Base-by-base conservation (phyloP, 768 basidiomycete species). In the Dioszegia hungarica region DNA sequence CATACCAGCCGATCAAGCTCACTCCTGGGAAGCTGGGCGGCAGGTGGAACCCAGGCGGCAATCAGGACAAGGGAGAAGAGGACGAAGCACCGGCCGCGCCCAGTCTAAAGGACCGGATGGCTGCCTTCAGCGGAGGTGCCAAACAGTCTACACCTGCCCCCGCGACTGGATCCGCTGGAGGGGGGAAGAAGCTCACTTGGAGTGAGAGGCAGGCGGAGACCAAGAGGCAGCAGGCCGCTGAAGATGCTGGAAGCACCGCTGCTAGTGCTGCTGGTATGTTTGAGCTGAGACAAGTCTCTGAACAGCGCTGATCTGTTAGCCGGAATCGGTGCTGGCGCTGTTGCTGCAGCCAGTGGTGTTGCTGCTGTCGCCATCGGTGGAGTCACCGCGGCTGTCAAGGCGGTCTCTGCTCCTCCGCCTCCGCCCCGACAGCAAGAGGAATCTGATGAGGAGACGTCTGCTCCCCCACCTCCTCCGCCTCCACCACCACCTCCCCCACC, bases 101-200 rank as follows among this genome's bases (percentile, higher is more conserved):
- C 1, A 64, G 66, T 37, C 56, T 70, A 40, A 70, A 68, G 43
- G 64, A 68, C 38, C 46, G 68, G 9, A 70, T 73, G 66, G 68
- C 68, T 5, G 70, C 72, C 14, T 72, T 74, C 56, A 62, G 57
- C 6, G 64, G 74, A n/a, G 73, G 71, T n/a, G 60, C 59, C 1
- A 47, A 44, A 9, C 45, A 54, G 3, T 44, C 60, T 5, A n/a
- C 36, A 17, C 36, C 49, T 27, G 34, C 22, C 36, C 27, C 47
- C 14, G 11, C 10, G 8, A 9, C 33, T 2, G 19, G 6, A 9
- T 12, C 34, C 6, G 62, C 56, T 61, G 74, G 72, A 9, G n/a
- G n/a, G n/a, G n/a, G n/a, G n/a, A 89, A 89, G 79, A 93, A 90
- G 75, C 75, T 94, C 60, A 94, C 93, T 0, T 98, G 94, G 94